These are phyloP conservation scores for Dinochytrium kinnereticum DNA, from an alignment of 371 early-diverging fungal genomes.

Conservation along the genomic window DNA sequence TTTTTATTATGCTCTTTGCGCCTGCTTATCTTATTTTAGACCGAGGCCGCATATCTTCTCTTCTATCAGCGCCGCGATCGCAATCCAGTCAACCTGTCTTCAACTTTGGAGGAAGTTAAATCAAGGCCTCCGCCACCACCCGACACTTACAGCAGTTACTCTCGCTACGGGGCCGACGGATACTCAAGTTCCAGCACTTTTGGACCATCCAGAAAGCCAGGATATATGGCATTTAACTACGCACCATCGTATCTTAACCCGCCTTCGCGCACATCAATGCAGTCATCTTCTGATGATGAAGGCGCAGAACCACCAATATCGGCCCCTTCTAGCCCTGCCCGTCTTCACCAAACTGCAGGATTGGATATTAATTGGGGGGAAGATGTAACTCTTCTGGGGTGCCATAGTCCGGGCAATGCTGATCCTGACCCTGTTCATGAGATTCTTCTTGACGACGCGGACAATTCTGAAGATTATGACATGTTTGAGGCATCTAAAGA, in stretches of 20 bases:
- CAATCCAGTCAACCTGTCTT: conserved; percentile 1
- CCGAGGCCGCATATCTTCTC: conserved; percentile 81
- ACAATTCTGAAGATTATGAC: neutral
- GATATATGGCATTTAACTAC: neutral
- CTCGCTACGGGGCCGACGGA: neutral
- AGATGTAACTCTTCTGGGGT: too few relatives aligned
- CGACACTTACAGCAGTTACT: neutral
- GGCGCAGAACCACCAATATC: neutral
- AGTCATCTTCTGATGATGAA: neutral
- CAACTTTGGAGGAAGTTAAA: conserved; percentile 17
- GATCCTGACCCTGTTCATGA: conserved; percentile 21
- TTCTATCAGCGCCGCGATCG: conserved; percentile 75
- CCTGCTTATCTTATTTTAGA: conserved; percentile 36
- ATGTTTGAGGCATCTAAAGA: neutral
- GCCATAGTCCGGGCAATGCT: too few relatives aligned
- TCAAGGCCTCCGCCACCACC: neutral
- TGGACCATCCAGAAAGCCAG: neutral
- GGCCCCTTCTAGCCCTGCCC: neutral
- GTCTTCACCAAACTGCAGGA: too few relatives aligned
- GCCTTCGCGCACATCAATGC: neutral
- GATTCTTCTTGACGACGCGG: conserved; percentile 13
- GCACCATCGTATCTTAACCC: neutral
- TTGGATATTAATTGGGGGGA: too few relatives aligned
- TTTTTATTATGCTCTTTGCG: neutral
- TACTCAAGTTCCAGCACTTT: neutral